Evolutionary conservation across 257 asterid species (phyloP), one percentile per base, ranked within the genome.

Genomic region (Solanum peruvianum): DNA sequence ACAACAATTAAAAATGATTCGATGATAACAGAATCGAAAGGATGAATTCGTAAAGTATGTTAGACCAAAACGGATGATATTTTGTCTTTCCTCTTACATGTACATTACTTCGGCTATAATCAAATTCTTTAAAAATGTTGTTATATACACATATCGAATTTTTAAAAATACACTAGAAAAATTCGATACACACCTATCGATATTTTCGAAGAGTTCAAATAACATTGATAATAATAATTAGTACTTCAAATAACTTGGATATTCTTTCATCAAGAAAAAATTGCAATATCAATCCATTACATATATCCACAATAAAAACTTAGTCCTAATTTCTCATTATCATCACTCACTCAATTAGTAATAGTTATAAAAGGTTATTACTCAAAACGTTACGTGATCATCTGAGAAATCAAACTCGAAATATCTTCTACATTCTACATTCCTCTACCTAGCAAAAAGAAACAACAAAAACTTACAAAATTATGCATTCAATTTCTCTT

Each of bases 401-500:
- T 27, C 5, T 25, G 11, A 66, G 35, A 66, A 66, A 25, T 66
- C 73, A 66, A 64, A 13, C 73, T 27, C 21, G 42, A 0, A 29
- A 16, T 7, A 70, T 16, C 44, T 75, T 7, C 1, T 4, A 5
- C 58, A 41, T 76, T 76, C 35, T 12, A 7, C 83, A 75, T 12
- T 75, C 21, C 33, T 39, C 58, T 39, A 2, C 29, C 82, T 23
- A 1, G 41, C 82, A 33, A 76, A 41, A 44, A 11, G 11, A 58
- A 21, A 56, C n/a, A 35, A 20, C 6, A 6, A 25, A 27, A 8
- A 69, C 76, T 72, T 10, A 5, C 81, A 72, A 37, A 72, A 20
- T 37, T 23, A 82, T 82, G 88, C 42, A 86, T 71, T 89, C 77
- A 90, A 64, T 70, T 85, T 91, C 58, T 93, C 94, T 47, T 87